Evolutionary conservation across 169 alveolate species (phyloP), one percentile per base, ranked within the genome.

Genomic region (Cryptosporidium viatorum): DNA sequence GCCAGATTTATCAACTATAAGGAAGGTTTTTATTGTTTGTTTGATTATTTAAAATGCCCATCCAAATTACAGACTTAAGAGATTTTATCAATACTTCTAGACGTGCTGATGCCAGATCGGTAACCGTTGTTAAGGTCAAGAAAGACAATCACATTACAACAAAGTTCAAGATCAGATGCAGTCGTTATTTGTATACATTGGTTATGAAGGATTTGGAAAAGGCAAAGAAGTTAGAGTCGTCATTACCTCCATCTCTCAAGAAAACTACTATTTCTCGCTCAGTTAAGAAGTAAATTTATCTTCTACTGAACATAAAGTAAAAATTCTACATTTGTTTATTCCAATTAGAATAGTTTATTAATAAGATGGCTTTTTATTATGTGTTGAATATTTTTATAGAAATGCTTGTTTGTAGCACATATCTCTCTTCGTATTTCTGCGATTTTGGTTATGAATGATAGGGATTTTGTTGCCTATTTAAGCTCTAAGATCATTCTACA

Each of bases 141-240:
- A 91, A 93, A 45, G 95, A 93, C 87, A 93, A 94, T 43, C 95
- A 91, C 23, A 84, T 92, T 35, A 93, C 93, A 84, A 96, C 99
- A 48, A 97, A 97, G 93, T 96, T 97, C 96, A 97, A 97, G 93
- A 94, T 97, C 41, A 94, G 99, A 85, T 96, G 99, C 92, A 93
- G 97, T 33, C 93, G 95, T 86, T 96, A 95, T 87, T 94, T 96
- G 55, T 97, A 97, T 94, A 97, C 99, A 71, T 94, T 97, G 92
- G 96, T 95, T 41, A 97, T 97, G 91, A 93, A 96, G 69, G 98
- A 97, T 94, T 94, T 92, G 73, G 96, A 93, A 84, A 97, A 96
- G 96, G 99, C 99, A 35, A 96, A 95, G 84, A 96, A 96, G 86
- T 92, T 97, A 62, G 98, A 96, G 94, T 91, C 94, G 48, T 94